phyloP scores from a whole-genome alignment of 2,329 filamentous ascomycete species.

The Neofusicoccum laricinum region DNA sequence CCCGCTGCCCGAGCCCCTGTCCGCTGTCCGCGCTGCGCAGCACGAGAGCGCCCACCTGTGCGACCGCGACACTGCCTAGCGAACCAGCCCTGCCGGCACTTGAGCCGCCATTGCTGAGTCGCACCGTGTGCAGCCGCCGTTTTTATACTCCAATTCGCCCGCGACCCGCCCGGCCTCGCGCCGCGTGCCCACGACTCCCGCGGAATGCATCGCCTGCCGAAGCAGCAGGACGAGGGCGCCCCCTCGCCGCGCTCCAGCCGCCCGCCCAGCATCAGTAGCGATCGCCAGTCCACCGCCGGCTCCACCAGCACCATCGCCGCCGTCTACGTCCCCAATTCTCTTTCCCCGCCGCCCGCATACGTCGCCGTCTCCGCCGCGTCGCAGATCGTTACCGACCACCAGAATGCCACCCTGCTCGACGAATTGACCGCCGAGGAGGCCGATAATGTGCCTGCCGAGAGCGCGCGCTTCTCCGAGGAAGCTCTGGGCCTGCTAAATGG shows the following conservation, averaged over 20 bases:
- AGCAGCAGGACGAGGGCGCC: slow-evolving; percentile 8
- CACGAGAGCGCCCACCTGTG: not conserved
- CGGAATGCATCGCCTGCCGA: slow-evolving; percentile 13
- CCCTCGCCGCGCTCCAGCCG: slow-evolving; percentile 36
- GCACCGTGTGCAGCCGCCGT: not conserved
- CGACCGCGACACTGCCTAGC: not conserved
- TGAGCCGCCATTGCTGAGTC: slow-evolving; percentile 9
- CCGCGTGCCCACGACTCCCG: not conserved
- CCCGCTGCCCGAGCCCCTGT: not conserved
- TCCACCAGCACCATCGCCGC: slow-evolving; percentile 49
- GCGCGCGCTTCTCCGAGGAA: slow-evolving; percentile 68
- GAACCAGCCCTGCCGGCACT: not conserved
- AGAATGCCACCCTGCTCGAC: slow-evolving; percentile 69
- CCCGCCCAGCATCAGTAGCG: slow-evolving; percentile 63
- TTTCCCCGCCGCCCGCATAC: slow-evolving; percentile 79
- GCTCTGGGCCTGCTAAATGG: slow-evolving; percentile 80
- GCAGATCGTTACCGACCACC: slow-evolving; percentile 86
- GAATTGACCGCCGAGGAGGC: slow-evolving; percentile 69
- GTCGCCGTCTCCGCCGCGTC: slow-evolving; percentile 85
- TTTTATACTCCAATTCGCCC: not conserved
- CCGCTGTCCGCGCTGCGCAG: not conserved
- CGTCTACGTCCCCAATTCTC: slow-evolving; percentile 63
- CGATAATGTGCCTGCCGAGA: slow-evolving; percentile 55
- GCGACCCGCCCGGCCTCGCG: not conserved
- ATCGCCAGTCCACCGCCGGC: slow-evolving; percentile 58